phyloP scores from a whole-genome alignment of 108 stramenopile genomes.

The Pseudonitzschia delicatissima region DNA sequence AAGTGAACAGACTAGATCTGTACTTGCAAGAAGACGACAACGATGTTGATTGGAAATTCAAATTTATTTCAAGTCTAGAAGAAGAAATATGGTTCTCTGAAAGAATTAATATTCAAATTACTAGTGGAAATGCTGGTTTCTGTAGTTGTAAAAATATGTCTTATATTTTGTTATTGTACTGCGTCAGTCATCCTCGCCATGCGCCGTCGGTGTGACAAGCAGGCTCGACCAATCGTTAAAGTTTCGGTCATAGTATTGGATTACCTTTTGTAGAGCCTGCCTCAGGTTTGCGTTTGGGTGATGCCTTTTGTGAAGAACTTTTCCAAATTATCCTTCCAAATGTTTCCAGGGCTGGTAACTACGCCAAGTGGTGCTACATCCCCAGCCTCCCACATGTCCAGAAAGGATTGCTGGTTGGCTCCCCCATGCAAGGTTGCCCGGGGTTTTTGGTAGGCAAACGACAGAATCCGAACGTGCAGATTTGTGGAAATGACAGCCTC shows the following conservation, averaged over 20 bases:
- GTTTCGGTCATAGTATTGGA: background rate
- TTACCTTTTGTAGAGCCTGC: background rate
- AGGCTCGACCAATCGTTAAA: background rate
- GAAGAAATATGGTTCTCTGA: too few species aligned
- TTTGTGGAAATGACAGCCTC: background rate
- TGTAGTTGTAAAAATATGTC: too few species aligned
- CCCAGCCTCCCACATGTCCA: background rate
- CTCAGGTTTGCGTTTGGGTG: background rate
- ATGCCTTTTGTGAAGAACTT: background rate
- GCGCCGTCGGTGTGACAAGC: background rate
- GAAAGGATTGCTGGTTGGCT: background rate
- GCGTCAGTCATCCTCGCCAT: background rate
- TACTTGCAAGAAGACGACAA: too few species aligned
- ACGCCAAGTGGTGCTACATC: background rate
- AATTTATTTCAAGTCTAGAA: too few species aligned
- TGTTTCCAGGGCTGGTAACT: background rate
- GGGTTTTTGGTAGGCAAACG: background rate
- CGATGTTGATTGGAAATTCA: too few species aligned
- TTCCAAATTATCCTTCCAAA: background rate
- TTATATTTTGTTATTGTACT: too few species aligned
- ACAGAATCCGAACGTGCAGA: background rate
- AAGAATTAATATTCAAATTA: too few species aligned
- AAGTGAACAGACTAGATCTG: too few species aligned
- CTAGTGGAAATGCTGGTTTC: too few species aligned
- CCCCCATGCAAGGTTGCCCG: background rate